Conservation (phyloP, 2,329 filamentous ascomycete species). For the Colletotrichum phormii region DNA sequence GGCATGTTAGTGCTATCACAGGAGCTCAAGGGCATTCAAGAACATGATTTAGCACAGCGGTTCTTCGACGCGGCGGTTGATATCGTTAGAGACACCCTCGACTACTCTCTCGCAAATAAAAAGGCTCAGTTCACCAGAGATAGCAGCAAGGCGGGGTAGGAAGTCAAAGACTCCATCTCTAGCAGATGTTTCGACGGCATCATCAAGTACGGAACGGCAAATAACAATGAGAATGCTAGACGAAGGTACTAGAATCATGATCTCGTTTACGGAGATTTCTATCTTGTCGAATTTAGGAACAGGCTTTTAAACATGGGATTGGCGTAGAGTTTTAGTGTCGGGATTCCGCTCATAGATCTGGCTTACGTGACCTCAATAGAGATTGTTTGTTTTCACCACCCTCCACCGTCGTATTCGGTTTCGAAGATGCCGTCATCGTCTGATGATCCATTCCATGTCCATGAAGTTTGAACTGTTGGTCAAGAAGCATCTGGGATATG, state of each 20-base stretch:
- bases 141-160: neutral
- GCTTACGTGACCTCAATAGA: too few species aligned
- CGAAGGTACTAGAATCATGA: conserved; percentile 51
- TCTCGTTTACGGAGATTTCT: conserved; percentile 63
- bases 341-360: too few species aligned
- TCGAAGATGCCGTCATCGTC: conserved; percentile 45
- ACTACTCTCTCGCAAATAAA: conserved; percentile 41
- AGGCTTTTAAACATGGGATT: conserved; percentile 50
- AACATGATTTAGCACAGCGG: conserved; percentile 17
- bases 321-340: conserved; percentile 8
- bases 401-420: conserved; percentile 32
- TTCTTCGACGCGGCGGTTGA: conserved; percentile 44
- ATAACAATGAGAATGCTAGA: conserved; percentile 45
- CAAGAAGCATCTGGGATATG: conserved; percentile 47
- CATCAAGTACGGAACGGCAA: conserved; percentile 48
- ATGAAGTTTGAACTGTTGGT: conserved; percentile 48
- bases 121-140: conserved; percentile 24
- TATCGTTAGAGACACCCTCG: conserved; percentile 46
- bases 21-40: conserved; percentile 36
- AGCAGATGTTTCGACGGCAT: conserved; percentile 47
- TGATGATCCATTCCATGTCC: conserved; percentile 48
- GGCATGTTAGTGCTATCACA: conserved; percentile 54
- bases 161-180: conserved; percentile 17
- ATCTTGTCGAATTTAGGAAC: conserved; percentile 59
- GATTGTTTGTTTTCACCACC: conserved; percentile 6